A percentile compares a stretch with the other conserved stretches of the same genome.
Conservation (phyloP, 148 eudicot genomes). For the Cornus florida region DNA sequence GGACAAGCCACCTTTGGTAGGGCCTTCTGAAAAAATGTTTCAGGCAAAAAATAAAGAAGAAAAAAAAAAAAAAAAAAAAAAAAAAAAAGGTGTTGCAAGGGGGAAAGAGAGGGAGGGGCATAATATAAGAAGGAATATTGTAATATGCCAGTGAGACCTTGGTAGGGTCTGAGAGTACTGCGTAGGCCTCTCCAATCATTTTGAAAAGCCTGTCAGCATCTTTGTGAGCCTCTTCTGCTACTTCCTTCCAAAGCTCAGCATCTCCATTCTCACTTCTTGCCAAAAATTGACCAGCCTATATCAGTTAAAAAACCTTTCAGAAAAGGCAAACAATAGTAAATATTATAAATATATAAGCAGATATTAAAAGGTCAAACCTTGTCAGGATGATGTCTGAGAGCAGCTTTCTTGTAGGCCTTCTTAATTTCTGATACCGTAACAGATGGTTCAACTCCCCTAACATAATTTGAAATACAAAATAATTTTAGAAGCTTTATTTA, state of each 20-base stretch:
- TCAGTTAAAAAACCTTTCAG: slow-evolving; percentile 10
- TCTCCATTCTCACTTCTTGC: slow-evolving; percentile 77
- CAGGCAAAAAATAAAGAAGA: neutral
- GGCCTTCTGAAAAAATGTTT: neutral
- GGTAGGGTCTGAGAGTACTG: slow-evolving; percentile 79
- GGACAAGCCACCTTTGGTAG: neutral
- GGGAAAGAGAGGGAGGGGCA: slow-evolving; percentile 7
- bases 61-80: neutral
- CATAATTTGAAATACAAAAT: slow-evolving; percentile 18
- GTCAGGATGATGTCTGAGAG: slow-evolving; percentile 96
- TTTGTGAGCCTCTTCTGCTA: slow-evolving; percentile 69
- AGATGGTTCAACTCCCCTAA: slow-evolving; percentile 86
- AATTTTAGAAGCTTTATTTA: slow-evolving; percentile 1
- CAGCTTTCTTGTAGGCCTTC: slow-evolving; percentile 96
- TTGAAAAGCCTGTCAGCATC: slow-evolving; percentile 93
- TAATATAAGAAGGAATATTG: neutral
- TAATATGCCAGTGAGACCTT: slow-evolving; percentile 44
- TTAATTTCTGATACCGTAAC: slow-evolving; percentile 69
- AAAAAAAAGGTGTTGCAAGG: neutral
- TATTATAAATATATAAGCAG: slow-evolving; percentile 1
- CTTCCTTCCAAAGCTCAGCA: slow-evolving; percentile 84
- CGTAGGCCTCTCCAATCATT: slow-evolving; percentile 96
- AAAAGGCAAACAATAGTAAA: slow-evolving; percentile 1
- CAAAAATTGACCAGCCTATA: slow-evolving; percentile 82
- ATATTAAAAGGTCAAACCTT: slow-evolving; percentile 48